Evolutionary conservation across 2,329 filamentous ascomycete genomes (phyloP).

Genomic region (Cladosporium sp.): DNA sequence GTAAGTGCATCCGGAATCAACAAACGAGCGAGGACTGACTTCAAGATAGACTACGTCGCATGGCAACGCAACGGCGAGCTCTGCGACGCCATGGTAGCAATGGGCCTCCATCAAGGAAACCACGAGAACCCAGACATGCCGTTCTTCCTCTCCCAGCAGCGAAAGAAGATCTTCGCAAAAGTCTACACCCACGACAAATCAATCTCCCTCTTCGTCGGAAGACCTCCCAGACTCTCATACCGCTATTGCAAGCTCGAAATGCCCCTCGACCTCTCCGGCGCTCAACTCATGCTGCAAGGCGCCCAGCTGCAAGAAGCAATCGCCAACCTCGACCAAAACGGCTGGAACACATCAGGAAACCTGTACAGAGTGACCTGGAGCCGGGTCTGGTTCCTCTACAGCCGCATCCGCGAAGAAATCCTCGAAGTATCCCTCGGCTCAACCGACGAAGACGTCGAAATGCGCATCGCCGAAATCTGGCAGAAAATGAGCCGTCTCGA

Average conservation of each 20-base stretch:
- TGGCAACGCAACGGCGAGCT: constrained; percentile 33
- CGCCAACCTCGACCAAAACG: constrained; percentile 41
- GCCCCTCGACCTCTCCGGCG: constrained; percentile 52
- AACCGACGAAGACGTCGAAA: constrained; percentile 34
- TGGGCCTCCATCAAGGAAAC: constrained; percentile 34
- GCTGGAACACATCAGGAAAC: constrained; percentile 48
- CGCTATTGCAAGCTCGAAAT: constrained; percentile 51
- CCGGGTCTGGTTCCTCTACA: constrained; percentile 46
- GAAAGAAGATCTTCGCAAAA: constrained; percentile 29
- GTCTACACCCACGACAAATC: constrained; percentile 31
- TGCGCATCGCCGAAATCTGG: constrained; percentile 35
- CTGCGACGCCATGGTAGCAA: constrained; percentile 30
- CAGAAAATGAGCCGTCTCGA: constrained; percentile 38
- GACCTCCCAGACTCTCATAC: constrained; percentile 47
- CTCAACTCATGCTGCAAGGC: constrained; percentile 43
- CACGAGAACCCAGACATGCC: constrained; percentile 27
- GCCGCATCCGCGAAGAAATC: constrained; percentile 53
- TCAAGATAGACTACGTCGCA: constrained; percentile 22
- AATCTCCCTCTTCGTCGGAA: constrained; percentile 34
- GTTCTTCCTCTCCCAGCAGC: constrained; percentile 30
- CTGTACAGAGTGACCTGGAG: constrained; percentile 43
- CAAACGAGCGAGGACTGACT: not conserved
- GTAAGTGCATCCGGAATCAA: constrained; percentile 5
- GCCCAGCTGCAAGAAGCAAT: constrained; percentile 38
- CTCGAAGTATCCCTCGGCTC: constrained; percentile 52